Evolutionary conservation across 73 alveolate species (phyloP).

Genomic region (Paramecium tetraurelia): DNA sequence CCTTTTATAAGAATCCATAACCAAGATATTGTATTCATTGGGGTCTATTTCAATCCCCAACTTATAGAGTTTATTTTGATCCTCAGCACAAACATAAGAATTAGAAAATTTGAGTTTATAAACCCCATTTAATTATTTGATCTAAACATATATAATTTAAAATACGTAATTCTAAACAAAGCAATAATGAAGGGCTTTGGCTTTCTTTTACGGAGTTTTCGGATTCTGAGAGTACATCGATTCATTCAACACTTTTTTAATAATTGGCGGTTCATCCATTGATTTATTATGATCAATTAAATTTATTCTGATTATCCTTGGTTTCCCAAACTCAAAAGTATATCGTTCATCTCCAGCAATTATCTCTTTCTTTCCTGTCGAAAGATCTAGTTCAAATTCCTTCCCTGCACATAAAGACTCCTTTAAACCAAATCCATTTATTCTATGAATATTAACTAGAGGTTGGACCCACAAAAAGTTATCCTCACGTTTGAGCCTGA

Average conservation of each 20-base stretch:
- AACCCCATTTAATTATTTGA: not conserved
- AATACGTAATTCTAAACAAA: not conserved
- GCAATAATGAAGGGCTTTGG: not conserved
- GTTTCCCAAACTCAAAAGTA: not conserved
- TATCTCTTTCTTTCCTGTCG: not conserved
- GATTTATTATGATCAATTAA: not conserved
- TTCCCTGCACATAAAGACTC: not conserved
- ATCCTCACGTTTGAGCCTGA: not conserved
- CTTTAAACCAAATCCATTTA: not conserved
- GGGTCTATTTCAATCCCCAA: slow-evolving; percentile 5
- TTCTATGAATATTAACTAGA: not conserved
- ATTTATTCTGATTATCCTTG: not conserved
- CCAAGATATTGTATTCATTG: not conserved
- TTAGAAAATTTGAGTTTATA: slow-evolving; percentile 34
- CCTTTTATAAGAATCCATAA: slow-evolving; percentile 23
- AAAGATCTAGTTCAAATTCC: slow-evolving; percentile 10
- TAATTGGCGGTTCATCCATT: not conserved
- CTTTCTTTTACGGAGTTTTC: not conserved
- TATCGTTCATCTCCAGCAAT: not conserved
- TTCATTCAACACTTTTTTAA: not conserved
- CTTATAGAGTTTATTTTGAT: not conserved
- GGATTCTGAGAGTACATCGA: not conserved
- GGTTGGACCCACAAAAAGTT: slow-evolving; percentile 20
- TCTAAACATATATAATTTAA: not conserved
- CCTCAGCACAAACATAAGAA: not conserved